These are phyloP conservation scores for Quercus cerris DNA, from an alignment of 306 rosid genomes.

Conservation along the genomic window DNA sequence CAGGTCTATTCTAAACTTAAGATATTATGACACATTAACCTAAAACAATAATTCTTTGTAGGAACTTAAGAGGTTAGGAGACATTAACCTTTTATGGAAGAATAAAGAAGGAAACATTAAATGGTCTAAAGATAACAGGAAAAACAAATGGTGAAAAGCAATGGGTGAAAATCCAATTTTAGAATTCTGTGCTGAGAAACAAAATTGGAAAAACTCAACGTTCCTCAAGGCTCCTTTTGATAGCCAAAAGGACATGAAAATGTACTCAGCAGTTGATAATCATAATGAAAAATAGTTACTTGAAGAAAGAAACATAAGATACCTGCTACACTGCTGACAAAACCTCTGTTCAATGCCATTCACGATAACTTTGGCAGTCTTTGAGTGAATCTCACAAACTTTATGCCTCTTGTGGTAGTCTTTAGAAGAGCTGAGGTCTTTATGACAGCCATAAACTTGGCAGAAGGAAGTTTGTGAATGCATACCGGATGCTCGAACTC, in stretches of 20 bases:
- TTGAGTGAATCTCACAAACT: constrained; percentile 90
- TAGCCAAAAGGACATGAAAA: not conserved
- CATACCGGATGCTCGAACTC: constrained; percentile 44
- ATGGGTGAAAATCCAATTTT: not conserved
- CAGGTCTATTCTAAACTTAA: not conserved
- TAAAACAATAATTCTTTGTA: constrained; percentile 2
- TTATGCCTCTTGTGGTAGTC: constrained; percentile 92
- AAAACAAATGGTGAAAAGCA: not conserved
- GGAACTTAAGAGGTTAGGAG: not conserved
- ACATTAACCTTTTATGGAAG: constrained; percentile 14
- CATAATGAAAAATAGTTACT: constrained; percentile 8
- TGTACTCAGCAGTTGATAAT: constrained; percentile 7
- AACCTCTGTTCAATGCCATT: constrained; percentile 84
- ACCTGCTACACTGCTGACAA: constrained; percentile 98
- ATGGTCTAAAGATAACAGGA: not conserved
- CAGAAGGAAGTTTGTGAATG: constrained; percentile 53
- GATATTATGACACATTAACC: not conserved
- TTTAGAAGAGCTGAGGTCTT: constrained; percentile 74
- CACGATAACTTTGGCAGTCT: constrained; percentile 75
- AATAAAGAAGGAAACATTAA: not conserved
- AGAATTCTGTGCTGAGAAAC: not conserved
- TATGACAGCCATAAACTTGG: constrained; percentile 90
- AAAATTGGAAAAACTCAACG: not conserved
- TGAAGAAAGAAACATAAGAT: constrained; percentile 25
- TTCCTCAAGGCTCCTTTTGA: not conserved